Conservation (phyloP, 2,329 filamentous ascomycete species). For the Pseudogymnoascus destructans region DNA sequence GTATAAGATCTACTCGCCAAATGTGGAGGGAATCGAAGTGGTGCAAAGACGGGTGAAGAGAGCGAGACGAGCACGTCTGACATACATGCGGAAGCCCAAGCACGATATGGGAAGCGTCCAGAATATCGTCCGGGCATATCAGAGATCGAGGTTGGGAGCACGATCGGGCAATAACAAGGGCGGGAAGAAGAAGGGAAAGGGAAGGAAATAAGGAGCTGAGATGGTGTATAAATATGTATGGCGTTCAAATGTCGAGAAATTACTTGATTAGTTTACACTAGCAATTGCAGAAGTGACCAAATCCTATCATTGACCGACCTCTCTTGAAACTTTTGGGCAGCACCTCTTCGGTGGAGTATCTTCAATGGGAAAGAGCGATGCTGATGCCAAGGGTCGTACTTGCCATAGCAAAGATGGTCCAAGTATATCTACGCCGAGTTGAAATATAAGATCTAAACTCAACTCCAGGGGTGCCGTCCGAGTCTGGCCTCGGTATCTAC, state of each 20-base stretch:
- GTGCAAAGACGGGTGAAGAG: conserved; percentile 77
- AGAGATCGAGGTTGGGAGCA: conserved; percentile 38
- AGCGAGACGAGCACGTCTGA: conserved; percentile 74
- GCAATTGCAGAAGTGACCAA: neutral
- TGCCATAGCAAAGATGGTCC: neutral
- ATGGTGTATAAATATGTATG: conserved; percentile 12
- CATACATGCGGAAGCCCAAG: conserved; percentile 78
- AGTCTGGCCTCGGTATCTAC: neutral
- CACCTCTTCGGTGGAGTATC: neutral
- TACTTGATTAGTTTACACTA: neutral
- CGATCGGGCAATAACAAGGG: conserved; percentile 19
- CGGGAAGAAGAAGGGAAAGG: conserved; percentile 20
- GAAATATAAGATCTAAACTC: neutral
- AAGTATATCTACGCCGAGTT: neutral
- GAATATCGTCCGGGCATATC: conserved; percentile 57
- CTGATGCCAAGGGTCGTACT: neutral
- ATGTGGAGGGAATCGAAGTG: conserved; percentile 82
- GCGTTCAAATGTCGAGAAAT: neutral
- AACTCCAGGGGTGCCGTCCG: neutral
- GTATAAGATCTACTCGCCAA: conserved; percentile 88
- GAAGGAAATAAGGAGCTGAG: conserved; percentile 14
- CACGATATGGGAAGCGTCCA: conserved; percentile 83
- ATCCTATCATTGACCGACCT: neutral
- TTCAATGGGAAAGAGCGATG: neutral
- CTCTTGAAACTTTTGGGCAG: neutral